phyloP scores from a whole-genome alignment of 2,329 filamentous ascomycete genomes.

The Sclerotinia borealis region DNA sequence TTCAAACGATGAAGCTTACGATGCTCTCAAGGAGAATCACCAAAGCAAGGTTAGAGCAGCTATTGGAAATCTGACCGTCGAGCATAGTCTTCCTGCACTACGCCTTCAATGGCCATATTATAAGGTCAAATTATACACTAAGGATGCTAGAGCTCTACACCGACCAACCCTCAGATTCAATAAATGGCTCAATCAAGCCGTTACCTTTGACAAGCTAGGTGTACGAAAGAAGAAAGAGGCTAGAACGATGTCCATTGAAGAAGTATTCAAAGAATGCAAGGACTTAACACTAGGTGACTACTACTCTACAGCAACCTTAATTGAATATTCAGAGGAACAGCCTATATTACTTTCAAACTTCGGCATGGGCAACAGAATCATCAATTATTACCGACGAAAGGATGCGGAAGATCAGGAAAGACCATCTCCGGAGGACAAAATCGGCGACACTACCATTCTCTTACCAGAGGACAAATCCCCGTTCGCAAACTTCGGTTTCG shows the following conservation, averaged over 20 bases:
- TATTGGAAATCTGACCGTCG: slow-evolving; percentile 83
- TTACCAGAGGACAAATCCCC: slow-evolving; percentile 93
- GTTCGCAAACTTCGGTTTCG: slow-evolving; percentile 89
- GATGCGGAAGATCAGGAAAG: slow-evolving; percentile 51
- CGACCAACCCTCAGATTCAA: slow-evolving; percentile 71
- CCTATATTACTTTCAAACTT: slow-evolving; percentile 91
- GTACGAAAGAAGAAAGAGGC: slow-evolving; percentile 75
- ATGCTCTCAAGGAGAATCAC: slow-evolving; percentile 92
- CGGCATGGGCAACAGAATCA: slow-evolving; percentile 91
- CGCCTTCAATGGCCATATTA: slow-evolving; percentile 96
- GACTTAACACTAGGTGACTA: slow-evolving; percentile 75
- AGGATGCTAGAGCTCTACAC: slow-evolving; percentile 77
- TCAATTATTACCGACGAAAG: slow-evolving; percentile 93
- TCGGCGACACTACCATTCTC: slow-evolving; percentile 84
- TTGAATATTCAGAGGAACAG: slow-evolving; percentile 94
- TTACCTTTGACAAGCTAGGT: slow-evolving; percentile 67
- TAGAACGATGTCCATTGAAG: slow-evolving; percentile 70
- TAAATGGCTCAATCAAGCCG: slow-evolving; percentile 57
- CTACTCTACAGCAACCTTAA: slow-evolving; percentile 78
- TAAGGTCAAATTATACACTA: slow-evolving; percentile 69
- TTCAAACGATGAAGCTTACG: slow-evolving; percentile 93
- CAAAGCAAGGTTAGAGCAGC: slow-evolving; percentile 93
- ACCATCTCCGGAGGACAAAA: slow-evolving; percentile 49
- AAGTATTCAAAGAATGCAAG: slow-evolving; percentile 73
- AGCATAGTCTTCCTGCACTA: slow-evolving; percentile 87